Base-by-base conservation (phyloP, 345 rosid genomes). In the Bretschneidera sinensis region DNA sequence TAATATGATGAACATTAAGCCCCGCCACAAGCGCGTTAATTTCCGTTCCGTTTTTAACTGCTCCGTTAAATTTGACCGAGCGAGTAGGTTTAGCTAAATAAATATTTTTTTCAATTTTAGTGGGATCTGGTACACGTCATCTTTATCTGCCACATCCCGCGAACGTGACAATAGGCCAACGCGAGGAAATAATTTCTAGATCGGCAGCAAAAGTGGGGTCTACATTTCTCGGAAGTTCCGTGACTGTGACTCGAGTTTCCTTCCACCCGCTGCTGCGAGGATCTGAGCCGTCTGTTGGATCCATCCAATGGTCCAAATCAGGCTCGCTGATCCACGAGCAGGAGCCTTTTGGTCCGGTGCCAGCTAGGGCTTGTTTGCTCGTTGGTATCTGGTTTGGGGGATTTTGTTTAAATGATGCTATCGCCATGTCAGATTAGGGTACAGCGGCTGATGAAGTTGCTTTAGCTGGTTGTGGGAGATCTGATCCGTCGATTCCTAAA, bases 211-310 rank as follows among this genome's bases (percentile, higher is more conserved):
- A 51, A 65, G 58, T 20, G 88, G 91, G 81, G 11, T 76, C 89
- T 81, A 62, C 78, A n/a, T 31, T 63, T 74, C 88, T 85, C 74
- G 86, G 89, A 76, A 79, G 88, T 79, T 82, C 92, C 86, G 87
- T 82, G 91, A 85, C 82, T 79, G 76, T 61, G 85, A 79, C 83
- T 65, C 68, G 68, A 73, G 76, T 69, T 62, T 49, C 57, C 8
- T 39, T 9, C 75, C 69, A 67, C 64, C 9, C 35, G 35, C 35
- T 31, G 15, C 15, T 14, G 15, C 11, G 45, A 39, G 45, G 10
- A 78, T 61, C 63, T 39, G 16, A 21, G 20, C 82, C 92, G 83
- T 81, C 20, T 55, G 62, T 24, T 20, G 1, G 2, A 16, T 0
- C 0, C 0, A 62, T 74, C 66, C 6, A 25, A 77, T 80, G 88